phyloP scores from a whole-genome alignment of 805 yeast genomes.

The Sungouiozyma ichnusensis region DNA sequence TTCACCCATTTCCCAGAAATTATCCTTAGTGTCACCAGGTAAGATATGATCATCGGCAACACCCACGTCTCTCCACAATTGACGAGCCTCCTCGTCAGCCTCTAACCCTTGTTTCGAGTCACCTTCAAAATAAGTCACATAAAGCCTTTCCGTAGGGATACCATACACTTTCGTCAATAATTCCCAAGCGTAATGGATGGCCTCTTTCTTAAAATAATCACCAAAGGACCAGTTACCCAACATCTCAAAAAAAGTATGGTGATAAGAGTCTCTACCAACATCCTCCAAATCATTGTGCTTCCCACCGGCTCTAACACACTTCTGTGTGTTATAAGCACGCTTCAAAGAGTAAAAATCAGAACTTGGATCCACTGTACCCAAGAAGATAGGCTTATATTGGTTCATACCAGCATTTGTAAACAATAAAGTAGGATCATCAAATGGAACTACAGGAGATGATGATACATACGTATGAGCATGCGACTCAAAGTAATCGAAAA shows the following conservation, averaged over 20 bases:
- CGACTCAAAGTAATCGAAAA: conserved; percentile 66
- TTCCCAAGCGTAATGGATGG: conserved; percentile 84
- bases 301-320: conserved; percentile 99
- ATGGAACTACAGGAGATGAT: conserved; percentile 91
- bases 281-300: conserved; percentile 97
- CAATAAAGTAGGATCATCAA: conserved; percentile 91
- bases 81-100: conserved; percentile 89
- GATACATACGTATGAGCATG: conserved; percentile 74
- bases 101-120: conserved; percentile 71
- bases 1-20: conserved; percentile 99
- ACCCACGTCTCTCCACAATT: conserved; percentile 79
- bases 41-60: conserved; percentile 85
- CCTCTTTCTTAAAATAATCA: conserved; percentile 94
- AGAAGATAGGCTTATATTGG: conserved; percentile 94
- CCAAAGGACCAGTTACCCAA: conserved; percentile 99
- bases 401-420: conserved; percentile 99
- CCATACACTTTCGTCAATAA: conserved; percentile 79
- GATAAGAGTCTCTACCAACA: conserved; percentile 96
- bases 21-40: conserved; percentile 84
- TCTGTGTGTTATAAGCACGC: conserved; percentile 91
- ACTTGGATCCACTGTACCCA: conserved; percentile 95
- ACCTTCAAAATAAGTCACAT: conserved; percentile 96
- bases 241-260: conserved; percentile 98
- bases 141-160: conserved; percentile 65
- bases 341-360: conserved; percentile 75